A percentile compares a stretch with the other conserved stretches of the same genome.
Conservation (phyloP, 106 monocot genomes). For the Apostasia ramifera region DNA sequence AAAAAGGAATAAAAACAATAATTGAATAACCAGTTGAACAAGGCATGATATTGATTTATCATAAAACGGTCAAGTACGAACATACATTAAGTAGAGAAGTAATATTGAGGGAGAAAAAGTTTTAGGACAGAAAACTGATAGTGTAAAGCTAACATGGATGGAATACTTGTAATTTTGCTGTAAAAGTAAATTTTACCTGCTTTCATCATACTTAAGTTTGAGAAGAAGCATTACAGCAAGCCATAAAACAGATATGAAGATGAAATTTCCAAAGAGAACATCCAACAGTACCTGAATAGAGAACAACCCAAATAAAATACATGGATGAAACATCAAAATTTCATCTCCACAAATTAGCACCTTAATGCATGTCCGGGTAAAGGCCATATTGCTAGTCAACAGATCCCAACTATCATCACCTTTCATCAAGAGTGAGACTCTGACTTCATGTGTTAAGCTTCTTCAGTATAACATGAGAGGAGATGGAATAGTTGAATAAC, state of each 20-base stretch:
- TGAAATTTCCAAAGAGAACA: constrained; percentile 22
- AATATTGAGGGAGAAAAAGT: too few species aligned
- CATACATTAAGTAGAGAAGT: too few species aligned
- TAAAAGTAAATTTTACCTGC: neutral
- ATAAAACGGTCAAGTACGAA: too few species aligned
- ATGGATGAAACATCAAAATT: neutral
- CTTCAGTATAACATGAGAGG: neutral
- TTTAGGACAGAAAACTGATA: neutral
- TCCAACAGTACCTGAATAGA: constrained; percentile 35
- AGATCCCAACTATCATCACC: constrained; percentile 23
- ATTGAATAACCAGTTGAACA: too few species aligned
- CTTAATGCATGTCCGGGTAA: constrained; percentile 34
- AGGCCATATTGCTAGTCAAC: constrained; percentile 15
- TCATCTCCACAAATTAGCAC: constrained; percentile 9
- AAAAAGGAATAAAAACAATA: too few species aligned
- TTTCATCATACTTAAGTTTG: neutral
- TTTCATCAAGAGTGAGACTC: constrained; percentile 21
- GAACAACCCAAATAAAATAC: neutral
- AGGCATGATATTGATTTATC: too few species aligned
- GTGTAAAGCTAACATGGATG: neutral
- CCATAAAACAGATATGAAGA: constrained; percentile 11
- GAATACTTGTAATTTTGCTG: neutral
- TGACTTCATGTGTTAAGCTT: constrained; percentile 41
- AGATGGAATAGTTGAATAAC: neutral
- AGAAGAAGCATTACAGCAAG: constrained; percentile 10